Evolutionary conservation across 345 rosid species (phyloP), one percentile per base, ranked within the genome.

Genomic region (Lepidium aucheri): DNA sequence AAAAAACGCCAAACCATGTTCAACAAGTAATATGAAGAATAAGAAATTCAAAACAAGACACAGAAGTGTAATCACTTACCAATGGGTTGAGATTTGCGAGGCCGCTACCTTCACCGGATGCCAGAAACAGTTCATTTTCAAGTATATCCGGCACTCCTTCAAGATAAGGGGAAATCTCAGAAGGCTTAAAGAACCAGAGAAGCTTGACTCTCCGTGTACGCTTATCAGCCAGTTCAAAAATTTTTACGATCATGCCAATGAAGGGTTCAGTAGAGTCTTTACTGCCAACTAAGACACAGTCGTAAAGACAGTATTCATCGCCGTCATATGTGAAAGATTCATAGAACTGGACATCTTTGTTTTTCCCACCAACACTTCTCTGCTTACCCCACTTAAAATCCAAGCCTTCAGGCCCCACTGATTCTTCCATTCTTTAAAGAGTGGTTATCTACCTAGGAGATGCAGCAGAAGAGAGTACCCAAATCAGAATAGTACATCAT

Each of bases 101-200:
- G 68, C 97, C 95, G 1, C 4, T 46, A 53, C 97, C 99, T 69
- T 86, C 85, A 67, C 99, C 99, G 0, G 91, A 83, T 7, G 91
- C 97, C 77, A 94, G 51, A 79, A 94, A 78, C 62, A 94, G 55
- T 77, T 94, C 99, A 65, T 94, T 88, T 61, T 65, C 68, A 20
- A 49, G 71, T 28, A 49, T 3, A 60, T 59, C 72, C 39, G 72
- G 77, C 69, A 57, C 74, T 49, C 50, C 65, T 65, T 74, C 71
- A 36, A 86, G 81, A 78, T 60, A 77, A 18, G 75, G 65, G 6
- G 64, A 36, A 52, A 94, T 78, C 78, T 94, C 99, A 54, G 35
- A 60, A 28, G 95, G 89, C 41, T 73, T 86, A 69, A 88, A 83
- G 67, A 84, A 85, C 99, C 99, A 94, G 35, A 91, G 81, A 67